Evolutionary conservation across 345 rosid genomes (phyloP), one percentile per base, ranked within the genome.

Genomic region (Lagerstroemia speciosa): DNA sequence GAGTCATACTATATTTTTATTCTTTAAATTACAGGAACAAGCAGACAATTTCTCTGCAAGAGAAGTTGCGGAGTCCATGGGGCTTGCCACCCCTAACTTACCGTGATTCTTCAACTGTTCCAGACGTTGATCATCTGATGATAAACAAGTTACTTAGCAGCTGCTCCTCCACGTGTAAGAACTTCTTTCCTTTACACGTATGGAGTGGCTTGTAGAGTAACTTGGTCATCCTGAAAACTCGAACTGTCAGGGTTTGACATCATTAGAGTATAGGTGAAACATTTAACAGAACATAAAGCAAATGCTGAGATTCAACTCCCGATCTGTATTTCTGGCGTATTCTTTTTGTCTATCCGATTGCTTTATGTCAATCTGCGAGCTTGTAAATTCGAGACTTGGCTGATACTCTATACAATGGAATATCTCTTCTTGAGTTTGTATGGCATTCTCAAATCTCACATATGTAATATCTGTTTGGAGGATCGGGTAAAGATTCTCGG

Each of bases 51-150:
- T 83, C 63, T 70, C 95, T 32, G 95, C 89, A 29, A 81, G 77
- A 76, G 97, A 89, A 78, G 85, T 85, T 27, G 92, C 89, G 0
- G 79, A 80, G 77, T 79, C 92, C 26, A 85, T 89, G 92, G 97
- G 88, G 69, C 86, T 93, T 60, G 20, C 86, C 31, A 82, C 66
- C 71, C 80, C 80, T 2, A 86, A 78, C 71, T 84, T 90, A 41
- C 71, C 67, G 34, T 67, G 48, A 80, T 37, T 71, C 30, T n/a
- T 37, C 67, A 65, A 15, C 67, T 30, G 8, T 65, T 36, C 43
- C 48, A 12, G 19, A 40, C 16, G 26, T 31, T 32, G 30, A 62
- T 19, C 36, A 30, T 62, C 65, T 62, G 7, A 62, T 27, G 65
- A 8, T 16, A 33, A 31, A 22, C 55, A 19, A 48, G n/a, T 48